Base-by-base conservation (phyloP, 441 rosid genomes). In the Pelargonium myrrhifolium region DNA sequence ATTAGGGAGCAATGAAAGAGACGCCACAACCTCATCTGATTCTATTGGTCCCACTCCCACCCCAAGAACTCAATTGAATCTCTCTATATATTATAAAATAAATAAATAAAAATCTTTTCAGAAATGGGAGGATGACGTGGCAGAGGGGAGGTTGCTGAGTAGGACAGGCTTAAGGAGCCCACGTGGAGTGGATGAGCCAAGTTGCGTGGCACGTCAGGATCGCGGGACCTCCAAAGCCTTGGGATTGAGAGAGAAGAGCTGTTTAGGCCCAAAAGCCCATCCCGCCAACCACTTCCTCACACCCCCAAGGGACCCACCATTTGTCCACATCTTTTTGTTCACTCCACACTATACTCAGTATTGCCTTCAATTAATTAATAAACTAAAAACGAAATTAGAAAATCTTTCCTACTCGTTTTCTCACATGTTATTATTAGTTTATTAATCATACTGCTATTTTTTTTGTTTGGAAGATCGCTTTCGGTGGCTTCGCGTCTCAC, bases 1-100 rank as follows among this genome's bases (percentile, higher is more conserved):
- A 77, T 71, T 64, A 60, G 83, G 86, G 83, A 75, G 81, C 81
- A 76, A 62, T 21, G 79, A 75, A 66, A 80, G 66, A 43, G 84
- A 78, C 79, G 14, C 49, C 17, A 68, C 76, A 71, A 45, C 65
- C 79, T 69, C 69, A 56, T 70, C 60, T 39, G 71, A 78, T 72
- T 78, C 68, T 31, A 26, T 60, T 60, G 79, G 74, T 10, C 79
- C 74, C 69, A 65, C 65, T 9, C 51, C 26, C 26, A 24, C 26
- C 2, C 26, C 26, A 1, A 24, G 2, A 24, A 1, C 2, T 2
- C 1, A 24, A 24, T 24, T 24, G 26, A 24, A 24, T 24, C 26
- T 24, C 1, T 24, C 2, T 24, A 10, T 2, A 10, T 40, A 40
- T 40, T 40, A n/a, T n/a, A n/a, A n/a, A n/a, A n/a, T 3, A 6